Percentiles rank a stretch among this genome's conserved stretches.
Evolutionary conservation across 1,139 yeast species (phyloP).

Genomic region (Trichomonascaceae sp.): DNA sequence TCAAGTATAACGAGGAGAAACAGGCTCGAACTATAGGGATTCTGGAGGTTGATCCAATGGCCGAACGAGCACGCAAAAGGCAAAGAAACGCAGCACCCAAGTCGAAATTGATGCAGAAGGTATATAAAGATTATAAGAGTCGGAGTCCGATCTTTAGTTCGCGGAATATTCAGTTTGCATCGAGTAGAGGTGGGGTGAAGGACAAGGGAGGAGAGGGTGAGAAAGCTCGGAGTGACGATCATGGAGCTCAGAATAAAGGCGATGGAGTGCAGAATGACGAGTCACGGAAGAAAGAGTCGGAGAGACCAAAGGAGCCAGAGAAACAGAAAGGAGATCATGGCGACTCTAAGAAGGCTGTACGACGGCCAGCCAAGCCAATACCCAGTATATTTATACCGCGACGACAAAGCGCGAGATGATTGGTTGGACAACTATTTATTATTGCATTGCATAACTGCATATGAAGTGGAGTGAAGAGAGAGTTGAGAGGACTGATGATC

Average conservation of each 20-base stretch:
- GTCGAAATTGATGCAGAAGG: constrained; percentile 21
- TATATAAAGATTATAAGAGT: constrained; percentile 18
- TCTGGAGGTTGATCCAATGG: constrained; percentile 23
- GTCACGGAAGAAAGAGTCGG: neutral
- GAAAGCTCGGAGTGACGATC: no score
- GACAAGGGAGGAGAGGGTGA: no score
- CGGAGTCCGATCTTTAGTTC: constrained; percentile 25
- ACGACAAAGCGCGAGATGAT: neutral
- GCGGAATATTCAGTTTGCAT: constrained; percentile 21
- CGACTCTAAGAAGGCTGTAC: constrained; percentile 11
- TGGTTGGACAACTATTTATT: no score
- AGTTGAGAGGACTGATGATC: no score
- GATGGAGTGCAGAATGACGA: neutral
- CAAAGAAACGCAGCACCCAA: constrained; percentile 14
- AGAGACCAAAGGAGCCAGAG: constrained; percentile 13
- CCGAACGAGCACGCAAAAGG: constrained; percentile 16
- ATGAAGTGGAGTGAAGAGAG: no score
- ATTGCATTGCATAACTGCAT: no score
- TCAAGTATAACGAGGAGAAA: constrained; percentile 21
- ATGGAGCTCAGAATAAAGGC: neutral
- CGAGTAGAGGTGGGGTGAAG: neutral
- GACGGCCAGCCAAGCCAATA: constrained; percentile 2
- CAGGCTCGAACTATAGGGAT: constrained; percentile 23
- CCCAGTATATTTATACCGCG: constrained; percentile 11
- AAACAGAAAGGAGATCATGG: constrained; percentile 17